These are phyloP conservation scores for Botryotinia globosa DNA, from an alignment of 2,329 filamentous ascomycete species.

Conservation along the genomic window DNA sequence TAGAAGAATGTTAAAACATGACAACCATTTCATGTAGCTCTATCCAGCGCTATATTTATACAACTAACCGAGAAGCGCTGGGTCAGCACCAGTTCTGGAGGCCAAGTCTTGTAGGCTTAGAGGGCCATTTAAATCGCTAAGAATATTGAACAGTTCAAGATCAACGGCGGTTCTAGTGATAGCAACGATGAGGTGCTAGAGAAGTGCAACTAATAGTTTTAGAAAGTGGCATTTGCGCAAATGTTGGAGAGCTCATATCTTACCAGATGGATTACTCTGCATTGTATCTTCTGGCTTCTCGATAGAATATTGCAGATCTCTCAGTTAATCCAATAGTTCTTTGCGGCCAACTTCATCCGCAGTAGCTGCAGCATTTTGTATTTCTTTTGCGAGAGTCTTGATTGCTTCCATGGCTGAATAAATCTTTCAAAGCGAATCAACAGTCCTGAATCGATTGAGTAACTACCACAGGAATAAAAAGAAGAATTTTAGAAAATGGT, in stretches of 20 bases:
- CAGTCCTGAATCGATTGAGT: not conserved
- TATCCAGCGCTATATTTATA: not conserved
- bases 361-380: not conserved
- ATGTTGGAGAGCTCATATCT: not conserved
- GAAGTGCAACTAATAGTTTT: too few relatives aligned
- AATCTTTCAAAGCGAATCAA: accelerated
- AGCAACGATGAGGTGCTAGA: not conserved
- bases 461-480: not conserved
- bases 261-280: slow-evolving; percentile 6
- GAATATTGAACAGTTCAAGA: not conserved
- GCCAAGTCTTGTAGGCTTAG: not conserved
- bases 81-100: not conserved
- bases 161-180: not conserved
- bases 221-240: not conserved
- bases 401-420: not conserved
- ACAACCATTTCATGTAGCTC: not conserved
- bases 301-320: slow-evolving; percentile 11
- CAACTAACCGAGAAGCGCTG: not conserved
- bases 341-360: slow-evolving; percentile 1
- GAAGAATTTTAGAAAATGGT: too few relatives aligned
- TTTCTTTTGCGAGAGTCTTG: not conserved
- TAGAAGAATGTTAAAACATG: not conserved
- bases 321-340: not conserved
- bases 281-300: slow-evolving; percentile 18
- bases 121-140: not conserved